A percentile compares a stretch with the other conserved stretches of the same genome.
phyloP scores from a whole-genome alignment of 2,329 filamentous ascomycete genomes.

The Gremmenia infestans region DNA sequence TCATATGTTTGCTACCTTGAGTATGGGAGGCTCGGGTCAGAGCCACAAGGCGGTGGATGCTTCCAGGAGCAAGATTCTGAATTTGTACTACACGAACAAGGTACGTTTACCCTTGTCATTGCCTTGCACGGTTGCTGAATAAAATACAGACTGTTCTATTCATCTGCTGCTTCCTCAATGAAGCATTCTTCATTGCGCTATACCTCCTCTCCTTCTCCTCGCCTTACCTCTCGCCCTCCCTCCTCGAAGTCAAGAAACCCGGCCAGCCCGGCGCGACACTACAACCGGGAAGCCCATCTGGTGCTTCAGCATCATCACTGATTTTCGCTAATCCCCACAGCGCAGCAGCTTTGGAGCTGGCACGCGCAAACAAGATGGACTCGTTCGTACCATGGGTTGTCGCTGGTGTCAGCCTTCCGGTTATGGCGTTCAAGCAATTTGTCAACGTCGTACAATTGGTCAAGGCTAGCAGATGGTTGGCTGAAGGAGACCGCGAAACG shows the following conservation, averaged over 20 bases:
- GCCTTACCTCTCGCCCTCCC: conserved; percentile 79
- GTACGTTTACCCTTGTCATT: conserved; percentile 45
- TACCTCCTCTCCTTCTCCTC: conserved; percentile 97
- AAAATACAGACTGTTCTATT: conserved; percentile 77
- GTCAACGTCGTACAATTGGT: conserved; percentile 93
- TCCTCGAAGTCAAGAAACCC: conserved; percentile 58
- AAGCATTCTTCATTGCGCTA: conserved; percentile 95
- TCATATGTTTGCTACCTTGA: conserved; percentile 95
- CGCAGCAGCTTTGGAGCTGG: conserved; percentile 86
- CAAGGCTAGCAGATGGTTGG: conserved; percentile 87
- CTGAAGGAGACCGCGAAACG: conserved; percentile 76
- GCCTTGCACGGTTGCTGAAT: conserved; percentile 3
- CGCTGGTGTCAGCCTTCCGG: conserved; percentile 70
- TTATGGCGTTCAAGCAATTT: conserved; percentile 89
- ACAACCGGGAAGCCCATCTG: conserved; percentile 64
- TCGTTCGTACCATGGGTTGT: conserved; percentile 74
- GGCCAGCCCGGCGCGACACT: conserved; percentile 47
- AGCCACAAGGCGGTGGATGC: conserved; percentile 94
- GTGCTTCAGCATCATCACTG: conserved; percentile 63
- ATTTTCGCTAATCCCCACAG: conserved; percentile 88
- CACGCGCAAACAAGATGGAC: conserved; percentile 89
- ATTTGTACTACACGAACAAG: conserved; percentile 96
- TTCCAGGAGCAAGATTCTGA: conserved; percentile 81
- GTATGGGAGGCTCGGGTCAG: conserved; percentile 72
- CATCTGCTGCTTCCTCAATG: conserved; percentile 83